Evolutionary conservation across 495 filamentous ascomycete species (phyloP).

Genomic region (Daldinia childiae): DNA sequence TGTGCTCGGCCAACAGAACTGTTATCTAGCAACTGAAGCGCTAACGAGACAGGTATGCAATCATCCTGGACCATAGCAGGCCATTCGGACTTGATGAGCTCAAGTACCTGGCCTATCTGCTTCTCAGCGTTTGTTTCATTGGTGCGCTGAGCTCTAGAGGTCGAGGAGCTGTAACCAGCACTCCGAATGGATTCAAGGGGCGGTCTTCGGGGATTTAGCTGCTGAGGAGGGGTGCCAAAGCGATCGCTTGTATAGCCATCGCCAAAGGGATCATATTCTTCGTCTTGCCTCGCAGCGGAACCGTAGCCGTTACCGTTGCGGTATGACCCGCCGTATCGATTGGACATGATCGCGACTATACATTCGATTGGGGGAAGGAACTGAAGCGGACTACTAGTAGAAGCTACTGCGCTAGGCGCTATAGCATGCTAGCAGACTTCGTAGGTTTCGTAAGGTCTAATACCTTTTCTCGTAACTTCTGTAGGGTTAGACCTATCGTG

Average conservation of each 20-base stretch:
- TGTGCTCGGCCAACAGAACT: constrained; percentile 91
- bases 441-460: background rate
- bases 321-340: constrained; percentile 54
- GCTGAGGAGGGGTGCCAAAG: constrained; percentile 43
- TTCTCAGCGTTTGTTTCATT: constrained; percentile 57
- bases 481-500: background rate
- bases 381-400: background rate
- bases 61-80: constrained; percentile 86
- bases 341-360: constrained; percentile 51
- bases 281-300: constrained; percentile 44
- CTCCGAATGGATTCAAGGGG: constrained; percentile 29
- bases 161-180: constrained; percentile 32
- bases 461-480: background rate
- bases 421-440: constrained; percentile 7
- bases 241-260: constrained; percentile 57
- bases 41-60: constrained; percentile 91
- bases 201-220: constrained; percentile 42
- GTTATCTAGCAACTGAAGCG: constrained; percentile 89
- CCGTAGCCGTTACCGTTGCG: constrained; percentile 46
- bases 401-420: constrained; percentile 8
- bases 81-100: constrained; percentile 86
- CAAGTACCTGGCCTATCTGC: constrained; percentile 59
- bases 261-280: constrained; percentile 58
- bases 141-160: constrained; percentile 35
- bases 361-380: constrained; percentile 29